Percentiles rank a stretch among this genome's conserved stretches.
These are phyloP conservation scores for Fraxinus americana DNA, from an alignment of 257 asterid genomes.

Conservation along the genomic window DNA sequence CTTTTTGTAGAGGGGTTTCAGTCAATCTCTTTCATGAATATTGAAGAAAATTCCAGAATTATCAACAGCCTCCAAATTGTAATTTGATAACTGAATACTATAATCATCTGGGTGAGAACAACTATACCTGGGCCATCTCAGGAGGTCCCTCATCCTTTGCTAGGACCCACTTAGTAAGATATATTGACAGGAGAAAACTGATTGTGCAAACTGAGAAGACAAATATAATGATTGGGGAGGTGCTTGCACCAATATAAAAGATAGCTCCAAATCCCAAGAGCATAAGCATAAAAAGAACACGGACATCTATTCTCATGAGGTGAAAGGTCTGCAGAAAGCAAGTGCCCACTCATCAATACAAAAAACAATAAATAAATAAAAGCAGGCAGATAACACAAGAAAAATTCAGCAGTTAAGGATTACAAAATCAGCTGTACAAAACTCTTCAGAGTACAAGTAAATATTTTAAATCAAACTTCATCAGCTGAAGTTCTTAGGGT, in stretches of 20 bases:
- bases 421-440: background rate
- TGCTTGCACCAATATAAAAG: constrained; percentile 83
- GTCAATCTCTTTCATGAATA: background rate
- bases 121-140: constrained; percentile 88
- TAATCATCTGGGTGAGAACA: constrained; percentile 6
- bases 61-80: background rate
- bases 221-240: constrained; percentile 86
- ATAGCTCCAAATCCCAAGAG: constrained; percentile 73
- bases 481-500: constrained; percentile 8
- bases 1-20: background rate
- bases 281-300: constrained; percentile 71
- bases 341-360: constrained; percentile 13
- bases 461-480: constrained; percentile 4
- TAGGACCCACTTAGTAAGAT: constrained; percentile 92
- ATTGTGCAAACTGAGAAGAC: constrained; percentile 90
- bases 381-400: background rate
- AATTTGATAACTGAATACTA: background rate
- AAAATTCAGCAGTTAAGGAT: background rate
- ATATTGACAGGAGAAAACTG: constrained; percentile 71
- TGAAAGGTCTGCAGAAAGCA: constrained; percentile 75
- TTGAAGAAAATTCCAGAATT: background rate
- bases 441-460: background rate
- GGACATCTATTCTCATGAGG: constrained; percentile 72
- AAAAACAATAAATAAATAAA: constrained; percentile 2
- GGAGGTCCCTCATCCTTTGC: constrained; percentile 98